phyloP scores from a whole-genome alignment of 352 stramenopile species.

The Phytophthora aleatoria region DNA sequence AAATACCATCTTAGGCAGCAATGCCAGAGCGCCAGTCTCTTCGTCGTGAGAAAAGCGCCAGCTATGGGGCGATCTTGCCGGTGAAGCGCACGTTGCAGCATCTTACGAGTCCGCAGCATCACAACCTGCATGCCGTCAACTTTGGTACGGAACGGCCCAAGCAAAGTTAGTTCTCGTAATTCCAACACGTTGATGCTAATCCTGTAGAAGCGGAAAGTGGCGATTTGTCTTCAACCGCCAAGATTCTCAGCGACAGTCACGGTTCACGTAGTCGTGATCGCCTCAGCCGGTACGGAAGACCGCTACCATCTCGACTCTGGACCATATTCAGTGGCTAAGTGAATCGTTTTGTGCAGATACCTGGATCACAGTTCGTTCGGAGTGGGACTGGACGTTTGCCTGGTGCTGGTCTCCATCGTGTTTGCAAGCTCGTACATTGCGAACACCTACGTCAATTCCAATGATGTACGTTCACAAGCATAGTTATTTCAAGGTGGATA shows the following conservation, averaged over 20 bases:
- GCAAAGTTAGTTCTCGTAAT: neutral
- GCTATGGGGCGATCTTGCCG: slow-evolving; percentile 31
- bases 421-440: slow-evolving; percentile 73
- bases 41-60: slow-evolving; percentile 21
- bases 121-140: slow-evolving; percentile 27
- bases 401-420: slow-evolving; percentile 46
- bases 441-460: slow-evolving; percentile 73
- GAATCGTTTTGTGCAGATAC: slow-evolving; percentile 13
- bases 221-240: slow-evolving; percentile 24
- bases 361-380: slow-evolving; percentile 38
- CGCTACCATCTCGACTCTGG: neutral
- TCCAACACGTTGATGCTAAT: neutral
- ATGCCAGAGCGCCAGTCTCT: slow-evolving; percentile 37
- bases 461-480: slow-evolving; percentile 36
- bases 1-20: slow-evolving; percentile 12
- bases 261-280: slow-evolving; percentile 34
- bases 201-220: slow-evolving; percentile 31
- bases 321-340: neutral
- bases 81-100: slow-evolving; percentile 34
- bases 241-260: slow-evolving; percentile 29
- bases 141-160: slow-evolving; percentile 26
- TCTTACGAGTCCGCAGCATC: slow-evolving; percentile 20
- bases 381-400: slow-evolving; percentile 30
- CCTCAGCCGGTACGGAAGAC: slow-evolving; percentile 30
- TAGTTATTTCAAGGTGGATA: neutral